phyloP scores from a whole-genome alignment of 306 rosid genomes.

The Lablab purpureus region DNA sequence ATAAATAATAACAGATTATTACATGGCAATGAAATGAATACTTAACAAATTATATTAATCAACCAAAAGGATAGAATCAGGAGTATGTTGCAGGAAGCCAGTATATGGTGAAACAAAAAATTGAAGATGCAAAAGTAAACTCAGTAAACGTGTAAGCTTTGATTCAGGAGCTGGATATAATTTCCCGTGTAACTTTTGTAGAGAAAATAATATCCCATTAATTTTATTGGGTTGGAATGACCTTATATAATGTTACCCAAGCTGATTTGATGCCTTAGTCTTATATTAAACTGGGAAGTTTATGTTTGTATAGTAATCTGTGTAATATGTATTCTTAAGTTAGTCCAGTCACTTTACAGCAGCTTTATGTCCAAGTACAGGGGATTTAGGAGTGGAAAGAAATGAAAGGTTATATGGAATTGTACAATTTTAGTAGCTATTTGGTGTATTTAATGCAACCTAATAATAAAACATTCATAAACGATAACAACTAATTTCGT shows the following conservation, averaged over 20 bases:
- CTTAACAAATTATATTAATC: conserved; percentile 2
- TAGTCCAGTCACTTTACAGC: neutral
- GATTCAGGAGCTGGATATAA: conserved; percentile 8
- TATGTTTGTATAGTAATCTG: neutral
- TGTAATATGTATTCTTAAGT: neutral
- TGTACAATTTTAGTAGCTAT: conserved; percentile 15
- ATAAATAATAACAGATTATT: conserved; percentile 45
- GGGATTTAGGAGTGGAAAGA: neutral
- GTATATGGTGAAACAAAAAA: conserved; percentile 9
- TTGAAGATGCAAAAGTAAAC: conserved; percentile 21
- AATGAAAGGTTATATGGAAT: neutral
- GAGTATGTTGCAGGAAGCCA: neutral
- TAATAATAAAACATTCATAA: no score
- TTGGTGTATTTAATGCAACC: neutral
- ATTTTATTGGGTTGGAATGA: neutral
- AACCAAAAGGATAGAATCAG: conserved; percentile 7
- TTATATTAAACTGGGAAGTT: neutral
- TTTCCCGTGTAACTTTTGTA: conserved; percentile 6
- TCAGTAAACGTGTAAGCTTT: conserved; percentile 1
- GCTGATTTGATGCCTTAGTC: conserved; percentile 12
- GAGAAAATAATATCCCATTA: neutral
- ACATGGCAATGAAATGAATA: conserved; percentile 33
- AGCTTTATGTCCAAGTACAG: neutral
- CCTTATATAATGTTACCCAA: neutral
- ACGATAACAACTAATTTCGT: no score